Evolutionary conservation across 2,329 filamentous ascomycete species (phyloP).

Genomic region (Lecanosticta acicola): DNA sequence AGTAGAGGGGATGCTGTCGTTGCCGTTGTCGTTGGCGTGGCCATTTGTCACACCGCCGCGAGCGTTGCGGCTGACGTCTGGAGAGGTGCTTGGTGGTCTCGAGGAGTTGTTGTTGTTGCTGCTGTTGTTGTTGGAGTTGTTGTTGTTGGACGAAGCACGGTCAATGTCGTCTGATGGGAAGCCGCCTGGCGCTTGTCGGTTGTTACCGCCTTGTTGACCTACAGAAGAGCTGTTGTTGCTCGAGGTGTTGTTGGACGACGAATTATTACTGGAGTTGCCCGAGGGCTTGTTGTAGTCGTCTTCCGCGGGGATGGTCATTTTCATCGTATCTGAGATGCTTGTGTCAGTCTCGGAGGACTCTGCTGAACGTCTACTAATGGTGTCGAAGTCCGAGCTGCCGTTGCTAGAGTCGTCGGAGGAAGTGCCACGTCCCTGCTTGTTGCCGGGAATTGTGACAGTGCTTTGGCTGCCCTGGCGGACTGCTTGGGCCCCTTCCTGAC

Average conservation of each 20-base stretch:
- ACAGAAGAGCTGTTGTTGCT: not conserved
- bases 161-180: conserved; percentile 1
- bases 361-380: conserved; percentile 1
- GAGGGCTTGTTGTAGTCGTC: conserved; percentile 1
- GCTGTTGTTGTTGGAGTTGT: conserved; percentile 1
- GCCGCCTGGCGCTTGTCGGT: not conserved
- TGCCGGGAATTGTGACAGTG: conserved; percentile 2
- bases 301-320: conserved; percentile 3
- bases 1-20: not conserved
- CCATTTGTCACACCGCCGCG: conserved; percentile 4
- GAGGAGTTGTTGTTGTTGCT: not conserved
- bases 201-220: not conserved
- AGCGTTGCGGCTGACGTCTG: conserved; percentile 6
- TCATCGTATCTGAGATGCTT: conserved; percentile 8
- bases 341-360: conserved; percentile 8
- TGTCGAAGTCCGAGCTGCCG: conserved; percentile 7
- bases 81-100: not conserved
- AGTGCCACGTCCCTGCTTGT: conserved; percentile 3
- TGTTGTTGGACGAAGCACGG: not conserved
- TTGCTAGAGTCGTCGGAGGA: conserved; percentile 5
- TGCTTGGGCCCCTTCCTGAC: not conserved
- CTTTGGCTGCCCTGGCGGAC: conserved; percentile 1
- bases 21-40: not conserved
- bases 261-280: not conserved
- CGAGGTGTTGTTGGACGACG: not conserved